phyloP scores from a whole-genome alignment of 495 filamentous ascomycete genomes.

The Glutinoglossum americanum region DNA sequence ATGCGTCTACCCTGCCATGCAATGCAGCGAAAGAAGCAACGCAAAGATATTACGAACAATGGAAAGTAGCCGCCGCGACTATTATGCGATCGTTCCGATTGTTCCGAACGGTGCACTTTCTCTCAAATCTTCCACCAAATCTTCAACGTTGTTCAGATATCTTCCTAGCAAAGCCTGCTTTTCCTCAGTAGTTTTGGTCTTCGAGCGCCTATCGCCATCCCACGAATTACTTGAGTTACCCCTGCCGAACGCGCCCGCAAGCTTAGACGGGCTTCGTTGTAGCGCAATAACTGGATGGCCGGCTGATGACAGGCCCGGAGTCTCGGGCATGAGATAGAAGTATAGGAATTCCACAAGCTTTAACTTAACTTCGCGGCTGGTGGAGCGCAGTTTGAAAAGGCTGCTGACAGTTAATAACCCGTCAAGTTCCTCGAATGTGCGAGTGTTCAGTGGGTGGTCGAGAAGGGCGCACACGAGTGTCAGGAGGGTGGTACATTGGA shows the following conservation, averaged over 20 bases:
- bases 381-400: conserved; percentile 68
- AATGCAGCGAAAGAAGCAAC: neutral
- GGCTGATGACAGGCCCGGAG: conserved; percentile 30
- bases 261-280: conserved; percentile 53
- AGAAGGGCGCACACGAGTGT: conserved; percentile 77
- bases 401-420: conserved; percentile 84
- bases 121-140: conserved; percentile 72
- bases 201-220: conserved; percentile 14
- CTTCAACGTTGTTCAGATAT: conserved; percentile 77
- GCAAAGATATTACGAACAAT: neutral
- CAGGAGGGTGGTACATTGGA: conserved; percentile 74
- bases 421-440: conserved; percentile 82
- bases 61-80: neutral
- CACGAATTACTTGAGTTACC: conserved; percentile 16
- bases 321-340: conserved; percentile 94
- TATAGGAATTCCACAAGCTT: conserved; percentile 89
- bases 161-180: conserved; percentile 67
- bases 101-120: conserved; percentile 49
- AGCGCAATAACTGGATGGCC: conserved; percentile 22
- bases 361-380: conserved; percentile 70
- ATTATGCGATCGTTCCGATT: conserved; percentile 6
- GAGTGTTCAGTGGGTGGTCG: conserved; percentile 62
- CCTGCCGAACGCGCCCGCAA: conserved; percentile 27
- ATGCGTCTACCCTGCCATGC: neutral
- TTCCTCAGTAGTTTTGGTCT: conserved; percentile 55